Evolutionary conservation across 78 protist genomes (phyloP).

Genomic region (Diacronema lutheri): DNA sequence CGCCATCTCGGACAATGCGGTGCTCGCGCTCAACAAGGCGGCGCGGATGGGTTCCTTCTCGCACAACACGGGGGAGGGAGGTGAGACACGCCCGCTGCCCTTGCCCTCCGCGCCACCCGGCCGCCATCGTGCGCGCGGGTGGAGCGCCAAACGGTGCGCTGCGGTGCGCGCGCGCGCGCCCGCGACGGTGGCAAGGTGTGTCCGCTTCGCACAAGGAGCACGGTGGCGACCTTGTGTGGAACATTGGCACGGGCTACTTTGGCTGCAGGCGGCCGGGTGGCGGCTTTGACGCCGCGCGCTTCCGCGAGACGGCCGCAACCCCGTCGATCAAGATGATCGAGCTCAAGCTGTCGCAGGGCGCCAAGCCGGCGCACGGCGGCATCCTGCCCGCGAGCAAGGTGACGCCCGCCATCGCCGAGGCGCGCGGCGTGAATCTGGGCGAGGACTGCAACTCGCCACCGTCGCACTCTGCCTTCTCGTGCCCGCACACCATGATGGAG

Average conservation of each 20-base stretch:
- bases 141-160: too few relatives aligned
- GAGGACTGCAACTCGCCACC: slow-evolving; percentile 35
- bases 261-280: neutral
- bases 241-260: slow-evolving; percentile 37
- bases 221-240: slow-evolving; percentile 29
- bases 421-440: neutral
- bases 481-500: neutral
- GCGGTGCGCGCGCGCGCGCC: too few relatives aligned
- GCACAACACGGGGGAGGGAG: slow-evolving; percentile 35
- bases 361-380: slow-evolving; percentile 39
- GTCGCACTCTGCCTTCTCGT: neutral
- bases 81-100: too few relatives aligned
- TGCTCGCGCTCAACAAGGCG: slow-evolving; percentile 14
- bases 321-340: slow-evolving; percentile 22
- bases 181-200: too few relatives aligned
- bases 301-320: neutral
- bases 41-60: slow-evolving; percentile 26
- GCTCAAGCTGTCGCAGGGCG: slow-evolving; percentile 43
- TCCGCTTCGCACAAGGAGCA: neutral
- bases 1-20: slow-evolving; percentile 24
- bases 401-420: neutral
- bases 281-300: neutral
- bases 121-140: too few relatives aligned
- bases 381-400: slow-evolving; percentile 17
- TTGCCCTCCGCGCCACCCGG: too few relatives aligned